Conservation (phyloP, 352 stramenopile genomes). For the Phytophthora hibernalis region DNA sequence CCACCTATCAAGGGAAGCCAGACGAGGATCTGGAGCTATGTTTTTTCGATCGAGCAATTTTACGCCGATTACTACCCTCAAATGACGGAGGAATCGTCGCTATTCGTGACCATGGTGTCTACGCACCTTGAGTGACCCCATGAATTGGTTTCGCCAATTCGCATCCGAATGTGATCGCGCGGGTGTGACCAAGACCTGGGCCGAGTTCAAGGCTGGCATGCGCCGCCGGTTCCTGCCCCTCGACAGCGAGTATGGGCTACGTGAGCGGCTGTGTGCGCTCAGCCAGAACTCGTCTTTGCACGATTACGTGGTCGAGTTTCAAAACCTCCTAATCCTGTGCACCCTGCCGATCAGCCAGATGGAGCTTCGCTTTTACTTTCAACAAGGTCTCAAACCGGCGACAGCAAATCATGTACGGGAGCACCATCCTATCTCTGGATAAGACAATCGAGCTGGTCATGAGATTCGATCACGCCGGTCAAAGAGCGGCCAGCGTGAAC, state of each 20-base stretch:
- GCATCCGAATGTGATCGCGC: not conserved
- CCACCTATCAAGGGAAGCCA: not conserved
- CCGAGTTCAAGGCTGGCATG: not conserved
- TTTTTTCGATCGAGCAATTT: conserved; percentile 1
- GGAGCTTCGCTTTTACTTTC: not conserved
- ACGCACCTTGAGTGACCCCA: not conserved
- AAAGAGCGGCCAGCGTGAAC: too few relatives aligned
- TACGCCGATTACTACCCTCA: conserved; percentile 5
- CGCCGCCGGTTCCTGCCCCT: conserved; percentile 1
- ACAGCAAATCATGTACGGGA: not conserved
- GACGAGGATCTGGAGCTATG: not conserved
- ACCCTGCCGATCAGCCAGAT: conserved; percentile 3
- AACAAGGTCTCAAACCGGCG: conserved; percentile 4
- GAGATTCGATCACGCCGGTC: not conserved
- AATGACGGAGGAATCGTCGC: conserved; percentile 1
- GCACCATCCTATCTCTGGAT: not conserved
- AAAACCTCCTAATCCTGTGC: conserved; percentile 3
- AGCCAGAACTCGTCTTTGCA: not conserved
- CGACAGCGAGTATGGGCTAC: not conserved
- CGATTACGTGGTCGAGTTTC: conserved; percentile 6
- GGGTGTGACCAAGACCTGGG: not conserved
- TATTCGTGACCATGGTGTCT: conserved; percentile 2
- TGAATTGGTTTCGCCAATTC: conserved; percentile 8
- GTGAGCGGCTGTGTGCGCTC: not conserved
- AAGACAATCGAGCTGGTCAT: not conserved